A percentile compares a stretch with the other conserved stretches of the same genome.
phyloP scores from a whole-genome alignment of 2,329 filamentous ascomycete genomes.

The Diplodia seriata region DNA sequence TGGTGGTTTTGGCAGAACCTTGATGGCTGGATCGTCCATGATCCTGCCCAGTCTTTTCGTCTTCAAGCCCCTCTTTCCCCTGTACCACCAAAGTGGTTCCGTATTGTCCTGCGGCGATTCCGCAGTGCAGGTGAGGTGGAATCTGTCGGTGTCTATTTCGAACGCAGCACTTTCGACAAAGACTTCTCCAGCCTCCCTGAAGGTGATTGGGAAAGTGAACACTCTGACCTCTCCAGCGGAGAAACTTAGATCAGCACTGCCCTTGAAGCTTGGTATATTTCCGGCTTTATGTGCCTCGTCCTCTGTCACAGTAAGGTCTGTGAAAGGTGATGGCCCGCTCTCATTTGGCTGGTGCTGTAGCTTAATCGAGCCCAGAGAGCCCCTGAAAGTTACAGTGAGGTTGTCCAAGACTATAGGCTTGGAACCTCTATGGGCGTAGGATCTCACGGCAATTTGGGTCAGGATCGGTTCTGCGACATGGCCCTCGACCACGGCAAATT shows the following conservation, averaged over 20 bases:
- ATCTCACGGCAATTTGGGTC: conserved; percentile 63
- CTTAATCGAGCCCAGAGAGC: conserved; percentile 47
- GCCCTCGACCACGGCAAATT: conserved; percentile 61
- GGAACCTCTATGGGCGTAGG: conserved; percentile 54
- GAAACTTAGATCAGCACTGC: conserved; percentile 69
- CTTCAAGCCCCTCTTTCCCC: conserved; percentile 39
- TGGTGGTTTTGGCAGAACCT: conserved; percentile 85
- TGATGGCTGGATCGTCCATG: conserved; percentile 61
- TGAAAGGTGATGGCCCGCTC: conserved; percentile 27
- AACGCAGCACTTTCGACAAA: conserved; percentile 70
- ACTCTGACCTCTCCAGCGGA: conserved; percentile 71
- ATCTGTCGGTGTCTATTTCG: conserved; percentile 67
- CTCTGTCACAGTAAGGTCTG: conserved; percentile 25
- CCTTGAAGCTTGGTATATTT: conserved; percentile 54
- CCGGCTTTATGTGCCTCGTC: conserved; percentile 7
- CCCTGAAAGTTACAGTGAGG: conserved; percentile 61
- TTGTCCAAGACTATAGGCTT: conserved; percentile 57
- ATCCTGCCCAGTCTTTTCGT: conserved; percentile 42
- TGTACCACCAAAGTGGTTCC: conserved; percentile 46
- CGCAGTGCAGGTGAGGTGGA: conserved; percentile 72
- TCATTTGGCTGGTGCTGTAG: conserved; percentile 40
- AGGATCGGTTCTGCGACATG: conserved; percentile 65
- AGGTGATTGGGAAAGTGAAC: conserved; percentile 72
- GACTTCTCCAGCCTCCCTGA: conserved; percentile 83
- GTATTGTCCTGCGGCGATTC: conserved; percentile 47